phyloP scores from a whole-genome alignment of 2,329 filamentous ascomycete genomes.

The Ceratocystis ficicola region DNA sequence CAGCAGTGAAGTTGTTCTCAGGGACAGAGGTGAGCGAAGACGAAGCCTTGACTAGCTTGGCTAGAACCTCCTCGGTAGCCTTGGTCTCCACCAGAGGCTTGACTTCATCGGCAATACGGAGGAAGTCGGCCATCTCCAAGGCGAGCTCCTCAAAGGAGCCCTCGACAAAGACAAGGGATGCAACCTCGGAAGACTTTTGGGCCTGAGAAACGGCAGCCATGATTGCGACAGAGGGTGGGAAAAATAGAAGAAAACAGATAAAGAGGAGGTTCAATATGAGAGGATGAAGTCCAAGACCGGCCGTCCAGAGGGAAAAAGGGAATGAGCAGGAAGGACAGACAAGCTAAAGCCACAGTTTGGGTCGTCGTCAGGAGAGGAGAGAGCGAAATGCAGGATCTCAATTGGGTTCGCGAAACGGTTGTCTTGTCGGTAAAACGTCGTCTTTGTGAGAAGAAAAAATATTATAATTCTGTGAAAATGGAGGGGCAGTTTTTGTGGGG shows the following conservation, averaged over 20 bases:
- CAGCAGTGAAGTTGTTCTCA: constrained; percentile 92
- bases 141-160: constrained; percentile 86
- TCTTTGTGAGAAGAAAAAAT: constrained; percentile 17
- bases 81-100: constrained; percentile 59
- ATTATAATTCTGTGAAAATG: constrained; percentile 22
- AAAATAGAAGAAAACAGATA: background rate
- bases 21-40: constrained; percentile 67
- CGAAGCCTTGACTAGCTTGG: constrained; percentile 76
- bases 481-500: constrained; percentile 22
- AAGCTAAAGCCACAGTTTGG: constrained; percentile 4
- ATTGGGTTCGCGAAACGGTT: constrained; percentile 15
- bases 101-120: constrained; percentile 71
- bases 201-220: constrained; percentile 30
- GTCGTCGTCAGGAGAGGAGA: background rate
- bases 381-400: constrained; percentile 14
- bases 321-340: background rate
- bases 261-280: background rate
- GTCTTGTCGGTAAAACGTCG: constrained; percentile 4
- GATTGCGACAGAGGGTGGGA: constrained; percentile 23
- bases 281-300: constrained; percentile 1
- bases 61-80: constrained; percentile 75
- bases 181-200: constrained; percentile 30
- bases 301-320: background rate
- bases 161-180: constrained; percentile 63
- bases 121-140: constrained; percentile 87